A percentile compares a stretch with the other conserved stretches of the same genome.
These are phyloP conservation scores for Epicoccum nigrum DNA, from an alignment of 2,329 filamentous ascomycete genomes.

Conservation along the genomic window DNA sequence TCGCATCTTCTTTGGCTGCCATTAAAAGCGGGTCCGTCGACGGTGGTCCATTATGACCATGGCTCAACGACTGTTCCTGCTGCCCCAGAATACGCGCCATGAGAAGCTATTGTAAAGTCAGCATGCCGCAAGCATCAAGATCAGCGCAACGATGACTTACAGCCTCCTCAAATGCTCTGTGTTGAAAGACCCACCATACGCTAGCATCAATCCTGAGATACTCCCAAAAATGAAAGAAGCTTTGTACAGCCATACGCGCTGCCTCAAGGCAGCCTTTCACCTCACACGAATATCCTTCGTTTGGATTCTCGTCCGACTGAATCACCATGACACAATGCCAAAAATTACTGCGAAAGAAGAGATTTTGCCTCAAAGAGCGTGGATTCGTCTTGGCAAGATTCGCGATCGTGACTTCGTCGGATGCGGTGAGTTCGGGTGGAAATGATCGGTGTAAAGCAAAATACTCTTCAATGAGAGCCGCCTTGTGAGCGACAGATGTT, in stretches of 20 bases:
- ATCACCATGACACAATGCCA: conserved; percentile 83
- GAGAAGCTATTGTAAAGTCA: conserved; percentile 37
- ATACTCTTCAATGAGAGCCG: conserved; percentile 72
- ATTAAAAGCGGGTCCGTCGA: conserved; percentile 43
- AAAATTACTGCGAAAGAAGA: conserved; percentile 82
- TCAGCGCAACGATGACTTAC: conserved; percentile 56
- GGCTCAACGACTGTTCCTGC: conserved; percentile 43
- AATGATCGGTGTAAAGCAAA: conserved; percentile 75
- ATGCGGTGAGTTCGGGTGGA: conserved; percentile 71
- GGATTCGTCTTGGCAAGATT: conserved; percentile 65
- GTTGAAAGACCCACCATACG: conserved; percentile 87
- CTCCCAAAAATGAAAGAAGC: conserved; percentile 75
- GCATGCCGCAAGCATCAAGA: not conserved
- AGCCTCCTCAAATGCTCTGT: conserved; percentile 78
- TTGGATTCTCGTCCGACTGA: conserved; percentile 71
- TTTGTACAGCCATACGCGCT: conserved; percentile 73
- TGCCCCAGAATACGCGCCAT: conserved; percentile 48
- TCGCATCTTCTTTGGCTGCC: conserved; percentile 52
- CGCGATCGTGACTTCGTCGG: conserved; percentile 66
- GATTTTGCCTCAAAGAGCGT: conserved; percentile 72
- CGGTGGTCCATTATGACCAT: conserved; percentile 33
- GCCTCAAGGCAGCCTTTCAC: conserved; percentile 74
- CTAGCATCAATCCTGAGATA: conserved; percentile 73
- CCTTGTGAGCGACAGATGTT: conserved; percentile 70
- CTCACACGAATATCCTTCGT: conserved; percentile 60